These are phyloP conservation scores for Blastobotrys apis DNA, from an alignment of 1,139 yeast species.

Conservation along the genomic window DNA sequence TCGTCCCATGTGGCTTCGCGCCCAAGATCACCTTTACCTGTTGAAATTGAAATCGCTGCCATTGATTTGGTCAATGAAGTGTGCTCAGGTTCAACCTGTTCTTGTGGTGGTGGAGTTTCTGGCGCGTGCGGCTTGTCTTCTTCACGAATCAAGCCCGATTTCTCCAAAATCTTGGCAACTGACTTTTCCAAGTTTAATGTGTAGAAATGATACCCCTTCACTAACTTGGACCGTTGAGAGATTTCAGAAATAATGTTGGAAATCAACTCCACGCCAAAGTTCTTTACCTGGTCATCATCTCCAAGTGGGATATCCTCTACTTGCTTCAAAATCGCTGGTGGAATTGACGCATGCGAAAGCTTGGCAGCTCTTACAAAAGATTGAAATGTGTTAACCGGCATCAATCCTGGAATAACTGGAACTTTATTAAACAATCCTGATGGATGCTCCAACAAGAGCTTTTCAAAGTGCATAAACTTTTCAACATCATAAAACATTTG, in stretches of 20 bases:
- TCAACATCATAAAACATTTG: slow-evolving; percentile 74
- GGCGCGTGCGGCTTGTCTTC: background rate
- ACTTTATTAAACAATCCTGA: slow-evolving; percentile 45
- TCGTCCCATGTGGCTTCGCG: slow-evolving; percentile 98
- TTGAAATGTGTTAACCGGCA: slow-evolving; percentile 92
- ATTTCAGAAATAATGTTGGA: slow-evolving; percentile 53
- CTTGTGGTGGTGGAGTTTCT: background rate
- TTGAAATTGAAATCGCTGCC: slow-evolving; percentile 64
- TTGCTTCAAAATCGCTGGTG: slow-evolving; percentile 47
- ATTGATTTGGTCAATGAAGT: background rate
- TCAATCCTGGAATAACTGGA: slow-evolving; percentile 81
- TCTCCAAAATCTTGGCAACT: slow-evolving; percentile 75
- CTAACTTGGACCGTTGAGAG: slow-evolving; percentile 33
- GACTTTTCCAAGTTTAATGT: slow-evolving; percentile 87
- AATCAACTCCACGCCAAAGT: slow-evolving; percentile 72
- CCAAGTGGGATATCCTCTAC: slow-evolving; percentile 55
- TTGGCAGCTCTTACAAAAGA: slow-evolving; percentile 86
- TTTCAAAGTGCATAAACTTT: slow-evolving; percentile 52
- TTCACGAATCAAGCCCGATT: slow-evolving; percentile 36
- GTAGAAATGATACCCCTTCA: slow-evolving; percentile 84
- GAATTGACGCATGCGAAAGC: slow-evolving; percentile 85
- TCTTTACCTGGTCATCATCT: slow-evolving; percentile 84
- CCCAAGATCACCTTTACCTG: slow-evolving; percentile 81
- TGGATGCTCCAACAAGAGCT: slow-evolving; percentile 40
- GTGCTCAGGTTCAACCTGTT: slow-evolving; percentile 7